A percentile compares a stretch with the other conserved stretches of the same genome.
Conservation (phyloP, 257 asterid genomes). For the Verbena officinalis region DNA sequence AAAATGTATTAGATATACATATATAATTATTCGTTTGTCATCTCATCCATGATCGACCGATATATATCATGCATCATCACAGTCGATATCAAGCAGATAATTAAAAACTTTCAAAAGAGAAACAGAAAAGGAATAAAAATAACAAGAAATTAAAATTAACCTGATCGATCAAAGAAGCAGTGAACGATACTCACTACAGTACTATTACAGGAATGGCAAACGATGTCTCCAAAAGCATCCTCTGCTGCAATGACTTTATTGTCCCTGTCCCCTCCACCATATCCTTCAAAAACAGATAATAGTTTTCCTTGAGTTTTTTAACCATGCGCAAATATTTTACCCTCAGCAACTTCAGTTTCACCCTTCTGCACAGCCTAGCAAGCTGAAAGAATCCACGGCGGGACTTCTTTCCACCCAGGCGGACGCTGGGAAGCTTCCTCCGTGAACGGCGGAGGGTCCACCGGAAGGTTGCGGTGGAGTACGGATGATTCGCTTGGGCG, state of each 20-base stretch:
- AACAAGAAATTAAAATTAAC: too few relatives aligned
- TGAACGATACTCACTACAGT: too few relatives aligned
- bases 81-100: too few relatives aligned
- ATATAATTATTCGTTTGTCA: too few relatives aligned
- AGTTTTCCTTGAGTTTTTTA: conserved; percentile 48
- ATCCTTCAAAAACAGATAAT: conserved; percentile 37
- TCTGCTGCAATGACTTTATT: conserved; percentile 42
- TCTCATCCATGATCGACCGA: too few relatives aligned
- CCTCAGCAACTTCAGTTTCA: conserved; percentile 44
- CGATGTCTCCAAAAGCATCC: conserved; percentile 43
- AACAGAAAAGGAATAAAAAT: too few relatives aligned
- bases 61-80: too few relatives aligned
- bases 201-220: conserved; percentile 48
- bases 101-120: too few relatives aligned
- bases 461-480: conserved; percentile 30
- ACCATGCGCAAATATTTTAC: conserved; percentile 40
- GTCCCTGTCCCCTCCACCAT: conserved; percentile 36
- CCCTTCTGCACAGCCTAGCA: conserved; percentile 42
- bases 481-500: neutral
- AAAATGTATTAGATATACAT: too few relatives aligned
- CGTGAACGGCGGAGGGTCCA: conserved; percentile 7
- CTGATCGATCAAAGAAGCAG: too few relatives aligned
- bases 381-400: conserved; percentile 40
- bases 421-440: too few relatives aligned
- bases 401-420: too few relatives aligned